Evolutionary conservation across 2,329 filamentous ascomycete species (phyloP), one percentile per base, ranked within the genome.

Genomic region (Trichoderma gracile): DNA sequence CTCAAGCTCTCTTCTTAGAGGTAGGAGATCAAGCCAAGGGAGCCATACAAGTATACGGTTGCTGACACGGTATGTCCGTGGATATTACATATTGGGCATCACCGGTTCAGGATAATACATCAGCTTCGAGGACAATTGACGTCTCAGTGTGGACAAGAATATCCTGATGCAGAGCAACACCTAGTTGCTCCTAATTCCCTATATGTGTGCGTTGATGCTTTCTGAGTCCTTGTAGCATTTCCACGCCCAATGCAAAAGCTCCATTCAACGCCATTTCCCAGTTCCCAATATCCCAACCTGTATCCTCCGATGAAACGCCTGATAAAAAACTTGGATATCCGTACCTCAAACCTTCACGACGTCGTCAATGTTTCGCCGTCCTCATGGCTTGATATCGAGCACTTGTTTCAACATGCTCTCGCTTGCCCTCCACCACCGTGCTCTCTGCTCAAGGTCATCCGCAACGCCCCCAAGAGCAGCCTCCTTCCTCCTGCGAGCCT

Each of bases 391-490:
- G 17, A 87, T 78, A 68, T 87, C 86, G 69, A 92, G 73, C 77
- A 90, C 86, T 65, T 84, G 81, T 71, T 79, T 86, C 74, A 93
- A 74, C 14, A 81, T 83, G 9, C 79, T 78, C 72, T 92, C 89
- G n/a, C 86, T 86, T 19, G 87, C 88, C 68, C 86, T 84, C 77
- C 88, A 87, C 91, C 91, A 94, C 68, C 90, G 81, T 6, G 89
- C 91, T 69, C 87, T 83, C 75, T 91, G 88, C 74, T 93, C 91
- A 38, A 93, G 75, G 71, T 93, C 89, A 70, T 92, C 90, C 17
- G 86, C 85, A 47, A 87, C 84, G 6, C 88, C 89, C 5, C 86
- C 85, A 8, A 88, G 78, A 9, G 86, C 83, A 12, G 83, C 83
- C 71, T 92, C 89, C 73, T 87, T 89, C 70, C 89, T 82, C 71